Conservation (phyloP, 768 basidiomycete species). For the Russula lepida region DNA sequence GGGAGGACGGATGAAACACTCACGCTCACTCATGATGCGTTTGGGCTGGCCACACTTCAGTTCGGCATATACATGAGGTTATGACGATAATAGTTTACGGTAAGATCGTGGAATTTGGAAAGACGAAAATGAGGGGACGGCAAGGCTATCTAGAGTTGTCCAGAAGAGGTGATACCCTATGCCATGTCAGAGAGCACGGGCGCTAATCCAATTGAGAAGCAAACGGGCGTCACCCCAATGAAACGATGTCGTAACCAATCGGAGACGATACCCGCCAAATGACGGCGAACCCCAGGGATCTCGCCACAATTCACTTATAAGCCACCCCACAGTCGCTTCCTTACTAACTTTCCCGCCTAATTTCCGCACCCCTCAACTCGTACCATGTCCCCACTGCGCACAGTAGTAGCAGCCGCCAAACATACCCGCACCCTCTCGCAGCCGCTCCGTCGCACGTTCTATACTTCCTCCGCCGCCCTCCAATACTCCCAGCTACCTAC, state of each 20-base stretch:
- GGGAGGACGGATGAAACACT: neutral
- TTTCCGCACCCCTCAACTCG: neutral
- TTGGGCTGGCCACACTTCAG: neutral
- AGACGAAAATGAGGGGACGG: neutral
- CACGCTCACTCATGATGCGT: neutral
- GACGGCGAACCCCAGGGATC: no score
- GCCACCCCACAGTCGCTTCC: neutral
- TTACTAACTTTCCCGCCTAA: neutral
- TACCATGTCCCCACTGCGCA: slow-evolving; percentile 28
- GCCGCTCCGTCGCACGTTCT: slow-evolving; percentile 43
- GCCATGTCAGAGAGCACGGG: neutral
- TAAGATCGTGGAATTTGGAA: neutral
- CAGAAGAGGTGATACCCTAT: neutral
- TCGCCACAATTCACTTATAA: neutral
- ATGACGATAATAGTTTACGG: neutral
- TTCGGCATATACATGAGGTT: neutral
- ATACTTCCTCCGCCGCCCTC: slow-evolving; percentile 55
- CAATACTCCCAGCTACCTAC: slow-evolving; percentile 32
- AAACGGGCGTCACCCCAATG: neutral
- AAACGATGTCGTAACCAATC: slow-evolving; percentile 15
- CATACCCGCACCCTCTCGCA: slow-evolving; percentile 27
- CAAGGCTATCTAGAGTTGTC: neutral
- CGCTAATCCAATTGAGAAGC: neutral
- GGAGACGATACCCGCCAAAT: neutral
- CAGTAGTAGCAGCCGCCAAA: slow-evolving; percentile 18